Conservation (phyloP, 2,329 filamentous ascomycete species). For the Colletotrichum magnum region DNA sequence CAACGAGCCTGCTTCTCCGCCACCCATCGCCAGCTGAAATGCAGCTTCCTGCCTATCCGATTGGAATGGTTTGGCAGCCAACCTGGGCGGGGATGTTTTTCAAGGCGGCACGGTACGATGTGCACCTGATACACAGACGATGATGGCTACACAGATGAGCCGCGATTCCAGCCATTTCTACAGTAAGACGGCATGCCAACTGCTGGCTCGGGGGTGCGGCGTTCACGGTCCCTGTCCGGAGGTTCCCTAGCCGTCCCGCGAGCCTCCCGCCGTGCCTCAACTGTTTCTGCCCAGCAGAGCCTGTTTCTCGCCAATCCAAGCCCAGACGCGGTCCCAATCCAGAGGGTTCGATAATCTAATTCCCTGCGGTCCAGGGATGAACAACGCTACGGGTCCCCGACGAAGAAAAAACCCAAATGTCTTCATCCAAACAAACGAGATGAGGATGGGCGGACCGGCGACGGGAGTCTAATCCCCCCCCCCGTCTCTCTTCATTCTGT, state of each 20-base stretch:
- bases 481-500: not conserved
- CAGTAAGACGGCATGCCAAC: too few relatives aligned
- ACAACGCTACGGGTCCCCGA: not conserved
- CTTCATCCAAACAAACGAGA: constrained; percentile 29
- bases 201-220: not conserved
- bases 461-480: constrained; percentile 11
- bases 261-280: constrained; percentile 2
- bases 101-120: not conserved
- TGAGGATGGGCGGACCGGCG: constrained; percentile 24
- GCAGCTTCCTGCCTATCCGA: constrained; percentile 20
- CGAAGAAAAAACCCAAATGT: not conserved
- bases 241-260: constrained; percentile 9
- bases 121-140: not conserved
- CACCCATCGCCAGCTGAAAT: constrained; percentile 35
- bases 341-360: constrained; percentile 16
- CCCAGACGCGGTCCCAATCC: constrained; percentile 1
- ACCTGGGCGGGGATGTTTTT: too few relatives aligned
- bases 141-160: not conserved
- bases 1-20: not conserved
- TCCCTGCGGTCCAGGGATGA: constrained; percentile 1
- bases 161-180: too few relatives aligned
- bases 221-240: constrained; percentile 20
- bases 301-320: constrained; percentile 15
- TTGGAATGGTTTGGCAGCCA: not conserved
- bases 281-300: not conserved